These are phyloP conservation scores for Epicoccum sorghinum DNA, from an alignment of 2,329 filamentous ascomycete species.

Conservation along the genomic window DNA sequence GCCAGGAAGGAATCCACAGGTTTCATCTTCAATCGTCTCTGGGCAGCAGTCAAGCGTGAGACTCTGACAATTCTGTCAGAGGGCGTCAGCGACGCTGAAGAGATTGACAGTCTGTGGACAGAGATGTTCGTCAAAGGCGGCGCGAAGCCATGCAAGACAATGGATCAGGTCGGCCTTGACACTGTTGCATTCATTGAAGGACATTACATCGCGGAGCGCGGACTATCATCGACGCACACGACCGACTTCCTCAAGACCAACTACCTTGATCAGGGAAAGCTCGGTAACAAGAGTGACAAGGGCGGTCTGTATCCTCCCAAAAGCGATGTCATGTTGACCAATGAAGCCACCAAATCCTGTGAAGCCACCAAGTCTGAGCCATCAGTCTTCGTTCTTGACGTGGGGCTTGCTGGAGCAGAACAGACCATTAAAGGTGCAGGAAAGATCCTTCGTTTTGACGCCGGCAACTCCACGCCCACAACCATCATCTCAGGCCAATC, in stretches of 20 bases:
- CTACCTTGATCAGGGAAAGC: slow-evolving; percentile 55
- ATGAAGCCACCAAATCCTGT: neutral
- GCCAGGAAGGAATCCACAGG: slow-evolving; percentile 59
- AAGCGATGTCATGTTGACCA: neutral
- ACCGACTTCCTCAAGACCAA: slow-evolving; percentile 54
- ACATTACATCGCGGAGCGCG: slow-evolving; percentile 59
- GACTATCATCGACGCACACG: slow-evolving; percentile 48
- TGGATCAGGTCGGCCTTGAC: slow-evolving; percentile 60
- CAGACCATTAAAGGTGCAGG: slow-evolving; percentile 17
- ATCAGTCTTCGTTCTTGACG: slow-evolving; percentile 19
- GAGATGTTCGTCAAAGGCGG: slow-evolving; percentile 46
- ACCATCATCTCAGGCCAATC: slow-evolving; percentile 11
- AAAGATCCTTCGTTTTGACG: slow-evolving; percentile 19
- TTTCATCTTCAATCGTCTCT: slow-evolving; percentile 63
- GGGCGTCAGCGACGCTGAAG: slow-evolving; percentile 55
- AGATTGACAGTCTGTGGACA: slow-evolving; percentile 57
- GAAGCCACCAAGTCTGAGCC: neutral
- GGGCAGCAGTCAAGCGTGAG: slow-evolving; percentile 64
- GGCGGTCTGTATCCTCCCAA: slow-evolving; percentile 23
- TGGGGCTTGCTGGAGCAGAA: slow-evolving; percentile 9
- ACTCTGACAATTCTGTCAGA: slow-evolving; percentile 57
- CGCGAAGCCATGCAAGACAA: slow-evolving; percentile 48
- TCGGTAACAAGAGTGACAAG: slow-evolving; percentile 51
- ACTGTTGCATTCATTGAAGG: slow-evolving; percentile 61
- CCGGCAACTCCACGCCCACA: slow-evolving; percentile 7